phyloP scores from a whole-genome alignment of 306 rosid species.

The Quercus suber region DNA sequence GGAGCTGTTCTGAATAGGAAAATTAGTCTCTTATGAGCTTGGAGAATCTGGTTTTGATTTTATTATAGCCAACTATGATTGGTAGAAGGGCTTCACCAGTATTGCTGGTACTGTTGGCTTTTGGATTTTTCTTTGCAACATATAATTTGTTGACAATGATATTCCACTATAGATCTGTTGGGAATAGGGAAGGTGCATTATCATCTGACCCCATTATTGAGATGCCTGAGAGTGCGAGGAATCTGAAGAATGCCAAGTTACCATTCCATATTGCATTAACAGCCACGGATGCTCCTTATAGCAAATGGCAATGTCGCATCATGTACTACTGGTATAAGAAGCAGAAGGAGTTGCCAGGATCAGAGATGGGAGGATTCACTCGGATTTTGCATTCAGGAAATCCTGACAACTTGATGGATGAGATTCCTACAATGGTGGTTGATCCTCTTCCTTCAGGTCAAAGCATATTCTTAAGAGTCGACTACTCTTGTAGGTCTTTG shows the following conservation, averaged over 20 bases:
- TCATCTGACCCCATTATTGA: slow-evolving; percentile 63
- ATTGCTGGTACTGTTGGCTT: slow-evolving; percentile 58
- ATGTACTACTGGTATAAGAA: slow-evolving; percentile 93
- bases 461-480: not conserved
- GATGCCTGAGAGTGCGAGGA: slow-evolving; percentile 69
- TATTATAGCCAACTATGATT: slow-evolving; percentile 28
- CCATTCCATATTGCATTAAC: slow-evolving; percentile 88
- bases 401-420: slow-evolving; percentile 92
- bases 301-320: slow-evolving; percentile 92
- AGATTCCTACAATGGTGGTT: slow-evolving; percentile 91
- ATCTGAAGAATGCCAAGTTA: slow-evolving; percentile 40
- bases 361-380: slow-evolving; percentile 97
- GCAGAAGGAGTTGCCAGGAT: slow-evolving; percentile 62
- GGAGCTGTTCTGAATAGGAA: slow-evolving; percentile 24
- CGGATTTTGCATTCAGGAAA: slow-evolving; percentile 90
- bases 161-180: slow-evolving; percentile 52
- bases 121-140: slow-evolving; percentile 75
- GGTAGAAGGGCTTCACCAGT: slow-evolving; percentile 67
- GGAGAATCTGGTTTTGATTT: slow-evolving; percentile 32
- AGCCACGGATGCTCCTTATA: slow-evolving; percentile 84
- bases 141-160: slow-evolving; percentile 69
- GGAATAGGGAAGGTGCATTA: slow-evolving; percentile 27
- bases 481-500: not conserved
- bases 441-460: slow-evolving; percentile 89
- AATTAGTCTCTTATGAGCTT: slow-evolving; percentile 23